Conservation (phyloP, 345 rosid species). For the Turritis glabra region DNA sequence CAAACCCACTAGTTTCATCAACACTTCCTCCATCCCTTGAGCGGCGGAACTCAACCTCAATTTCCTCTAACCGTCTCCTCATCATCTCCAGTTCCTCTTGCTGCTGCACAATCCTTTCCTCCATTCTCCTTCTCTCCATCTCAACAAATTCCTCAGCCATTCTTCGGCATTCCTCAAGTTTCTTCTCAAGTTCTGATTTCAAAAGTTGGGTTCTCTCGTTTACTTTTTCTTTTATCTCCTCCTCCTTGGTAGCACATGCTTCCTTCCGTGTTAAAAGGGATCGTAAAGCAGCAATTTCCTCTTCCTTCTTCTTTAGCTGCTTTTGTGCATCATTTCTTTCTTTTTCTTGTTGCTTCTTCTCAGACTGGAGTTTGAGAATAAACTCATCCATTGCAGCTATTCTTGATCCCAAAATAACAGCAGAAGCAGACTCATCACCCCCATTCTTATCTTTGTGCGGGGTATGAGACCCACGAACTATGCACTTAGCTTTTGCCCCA, state of each 20-base stretch:
- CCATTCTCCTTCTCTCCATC: slow-evolving; percentile 92
- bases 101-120: slow-evolving; percentile 83
- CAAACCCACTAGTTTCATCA: slow-evolving; percentile 63
- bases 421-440: slow-evolving; percentile 64
- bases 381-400: slow-evolving; percentile 93
- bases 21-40: slow-evolving; percentile 44
- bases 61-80: slow-evolving; percentile 74
- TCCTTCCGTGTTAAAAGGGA: slow-evolving; percentile 56
- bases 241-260: slow-evolving; percentile 52
- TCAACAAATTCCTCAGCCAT: slow-evolving; percentile 86
- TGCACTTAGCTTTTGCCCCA: slow-evolving; percentile 98
- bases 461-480: slow-evolving; percentile 81
- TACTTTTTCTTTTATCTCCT: slow-evolving; percentile 76
- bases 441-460: slow-evolving; percentile 66
- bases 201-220: slow-evolving; percentile 55
- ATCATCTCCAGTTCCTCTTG: slow-evolving; percentile 86
- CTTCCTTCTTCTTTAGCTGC: slow-evolving; percentile 77
- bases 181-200: slow-evolving; percentile 66
- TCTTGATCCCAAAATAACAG: slow-evolving; percentile 65
- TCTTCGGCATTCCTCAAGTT: slow-evolving; percentile 75
- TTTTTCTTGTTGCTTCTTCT: slow-evolving; percentile 80
- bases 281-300: slow-evolving; percentile 70
- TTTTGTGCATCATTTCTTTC: slow-evolving; percentile 74
- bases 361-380: slow-evolving; percentile 76
- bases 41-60: slow-evolving; percentile 55